Evolutionary conservation across 2,329 filamentous ascomycete genomes (phyloP), one percentile per base, ranked within the genome.

Genomic region (Colletotrichum sojae): DNA sequence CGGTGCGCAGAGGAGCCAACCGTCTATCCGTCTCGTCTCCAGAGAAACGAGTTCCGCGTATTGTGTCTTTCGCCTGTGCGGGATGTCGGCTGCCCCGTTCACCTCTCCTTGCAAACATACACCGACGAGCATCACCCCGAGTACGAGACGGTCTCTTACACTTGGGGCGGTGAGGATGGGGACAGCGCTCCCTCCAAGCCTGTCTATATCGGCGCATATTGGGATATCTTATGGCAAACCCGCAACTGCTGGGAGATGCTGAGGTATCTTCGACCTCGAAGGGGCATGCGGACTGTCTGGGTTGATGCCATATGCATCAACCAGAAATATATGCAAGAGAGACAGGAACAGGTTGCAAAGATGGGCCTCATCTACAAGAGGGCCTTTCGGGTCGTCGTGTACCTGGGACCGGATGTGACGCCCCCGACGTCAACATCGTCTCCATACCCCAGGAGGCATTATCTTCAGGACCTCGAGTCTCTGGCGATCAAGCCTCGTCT

Each of bases 161-260:
- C 49, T 0, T 63, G 59, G 59, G 59, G 49, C 0, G 59, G 59
- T 3, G 59, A 55, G n/a, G 15, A 45, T 1, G 22, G 36, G 0
- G 59, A 63, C 2, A 63, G 49, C 12, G 20, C 49, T 5, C 12
- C 4, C 12, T 63, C 16, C 2, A 31, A 6, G 2, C 59, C 49
- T 0, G 2, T 63, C 5, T 63, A 45, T 2, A 8, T 63, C 0
- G 40, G 40, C 0, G 4, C 1, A 0, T 0, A 55, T 5, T 63
- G 59, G 59, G 49, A 63, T 2, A 6, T 46, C 20, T 36, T 55
- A 1, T 0, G 45, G 3, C 31, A 63, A 10, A 39, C 49, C 6
- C 22, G 20, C 0, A 63, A 63, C 20, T 55, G 59, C 49, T 20
- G n/a, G 31, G 49, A 53, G 5, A 54, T 63, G 22, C 16, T 63